Evolutionary conservation across 2,329 filamentous ascomycete species (phyloP).

Genomic region (Arthrocladium fulminans): DNA sequence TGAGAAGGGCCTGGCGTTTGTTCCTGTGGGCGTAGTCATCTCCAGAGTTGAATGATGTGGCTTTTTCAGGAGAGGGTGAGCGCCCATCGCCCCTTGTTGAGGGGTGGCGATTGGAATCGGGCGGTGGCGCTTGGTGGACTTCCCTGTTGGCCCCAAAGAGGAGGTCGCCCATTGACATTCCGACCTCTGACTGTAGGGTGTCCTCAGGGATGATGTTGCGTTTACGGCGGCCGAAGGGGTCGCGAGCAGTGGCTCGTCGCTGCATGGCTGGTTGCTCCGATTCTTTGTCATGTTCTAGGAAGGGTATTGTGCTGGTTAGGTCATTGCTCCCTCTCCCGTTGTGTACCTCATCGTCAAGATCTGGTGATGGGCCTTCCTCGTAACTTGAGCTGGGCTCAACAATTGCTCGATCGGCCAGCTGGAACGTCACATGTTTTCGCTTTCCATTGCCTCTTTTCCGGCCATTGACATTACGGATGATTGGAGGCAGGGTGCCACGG

Average conservation of each 20-base stretch:
- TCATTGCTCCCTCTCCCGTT: neutral
- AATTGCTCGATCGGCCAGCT: conserved; percentile 20
- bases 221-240: conserved; percentile 7
- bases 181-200: neutral
- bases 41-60: neutral
- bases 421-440: conserved; percentile 23
- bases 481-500: conserved; percentile 19
- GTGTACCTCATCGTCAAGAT: neutral
- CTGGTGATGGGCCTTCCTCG: conserved; percentile 19
- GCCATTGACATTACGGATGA: conserved; percentile 16
- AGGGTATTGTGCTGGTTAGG: neutral
- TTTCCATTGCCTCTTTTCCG: conserved; percentile 10
- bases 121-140: neutral
- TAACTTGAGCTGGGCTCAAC: conserved; percentile 23
- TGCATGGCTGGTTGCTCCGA: neutral
- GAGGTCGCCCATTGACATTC: conserved; percentile 9
- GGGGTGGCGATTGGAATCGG: no score
- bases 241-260: neutral
- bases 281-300: neutral
- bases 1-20: neutral
- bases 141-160: neutral
- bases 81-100: no score
- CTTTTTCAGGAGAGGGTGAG: no score
- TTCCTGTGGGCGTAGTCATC: neutral
- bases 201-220: neutral